Base-by-base conservation (phyloP, 306 rosid species). In the Cicer cuneatum region DNA sequence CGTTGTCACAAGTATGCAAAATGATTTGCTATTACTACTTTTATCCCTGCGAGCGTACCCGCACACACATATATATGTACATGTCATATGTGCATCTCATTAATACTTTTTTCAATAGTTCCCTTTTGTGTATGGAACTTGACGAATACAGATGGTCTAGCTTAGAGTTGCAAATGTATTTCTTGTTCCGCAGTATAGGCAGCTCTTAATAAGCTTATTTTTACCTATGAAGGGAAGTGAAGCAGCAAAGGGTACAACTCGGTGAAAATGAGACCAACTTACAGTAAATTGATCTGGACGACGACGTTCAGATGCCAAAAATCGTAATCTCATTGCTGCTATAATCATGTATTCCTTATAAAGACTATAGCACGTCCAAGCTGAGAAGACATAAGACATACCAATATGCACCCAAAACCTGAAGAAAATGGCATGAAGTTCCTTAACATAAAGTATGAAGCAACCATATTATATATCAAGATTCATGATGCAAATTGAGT, bases 221-320 rank as follows among this genome's bases (percentile, higher is more conserved):
- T 58, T 37, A 35, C 49, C 24, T 66, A 58, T 10, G 69, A 79
- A 56, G 62, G 52, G 42, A 0, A 15, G 43, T 8, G 48, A 12
- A 53, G 78, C 52, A 18, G 16, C 62, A 15, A 64, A 71, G 54
- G 60, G 19, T 42, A 35, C 24, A 65, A 14, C 45, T 71, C n/a
- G 11, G 10, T 18, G 29, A 73, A 83, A 79, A 74, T 21, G 72
- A 56, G 76, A 69, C 40, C 68, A 65, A 76, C 83, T 81, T 71
- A 93, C 98, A 41, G 96, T 76, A 74, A 78, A 93, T 66, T 89
- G 97, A 82, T 91, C 94, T 43, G 98, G 88, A 33, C 90, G 98
- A 37, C 96, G 97, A 39, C 61, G 79, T 82, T 87, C 84, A 74
- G 92, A 69, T 74, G 97, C 97, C 81, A 93, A 75, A 89, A 84